phyloP scores from a whole-genome alignment of 1,284 basidiomycete species.

The Grifola frondosa region DNA sequence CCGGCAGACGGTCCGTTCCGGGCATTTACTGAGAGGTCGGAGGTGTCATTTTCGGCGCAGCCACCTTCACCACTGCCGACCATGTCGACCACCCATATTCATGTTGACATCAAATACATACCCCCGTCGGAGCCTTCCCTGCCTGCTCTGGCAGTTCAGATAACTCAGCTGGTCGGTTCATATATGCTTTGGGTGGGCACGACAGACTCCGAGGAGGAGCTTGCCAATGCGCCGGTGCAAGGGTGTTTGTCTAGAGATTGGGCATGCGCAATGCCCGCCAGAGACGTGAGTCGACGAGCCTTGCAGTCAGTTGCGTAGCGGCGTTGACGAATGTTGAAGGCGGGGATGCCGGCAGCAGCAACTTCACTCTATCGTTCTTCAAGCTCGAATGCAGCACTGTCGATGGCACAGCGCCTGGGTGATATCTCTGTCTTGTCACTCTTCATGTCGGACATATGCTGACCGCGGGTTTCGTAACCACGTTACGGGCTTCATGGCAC shows the following conservation, averaged over 20 bases:
- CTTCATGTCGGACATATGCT: conserved; percentile 14
- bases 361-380: conserved; percentile 69
- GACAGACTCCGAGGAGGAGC: conserved; percentile 51
- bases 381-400: conserved; percentile 61
- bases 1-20: too few species aligned
- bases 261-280: conserved; percentile 80
- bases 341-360: conserved; percentile 47
- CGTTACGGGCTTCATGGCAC: conserved; percentile 2
- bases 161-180: conserved; percentile 68
- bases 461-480: conserved; percentile 14
- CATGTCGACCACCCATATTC: conserved; percentile 16
- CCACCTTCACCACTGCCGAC: too few species aligned
- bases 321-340: conserved; percentile 26
- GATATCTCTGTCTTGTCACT: conserved; percentile 29
- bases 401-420: conserved; percentile 82
- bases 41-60: too few species aligned
- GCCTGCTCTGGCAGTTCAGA: conserved; percentile 67
- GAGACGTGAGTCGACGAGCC: conserved; percentile 35
- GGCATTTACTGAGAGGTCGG: too few species aligned
- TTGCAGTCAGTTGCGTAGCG: conserved; percentile 5
- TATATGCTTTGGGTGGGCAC: conserved; percentile 83
- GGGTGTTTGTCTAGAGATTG: conserved; percentile 73
- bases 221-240: conserved; percentile 44
- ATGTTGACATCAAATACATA: conserved; percentile 45
- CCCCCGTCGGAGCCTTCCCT: conserved; percentile 44